These are phyloP conservation scores for Elaphomyces granulatus DNA, from an alignment of 495 filamentous ascomycete genomes.

Conservation along the genomic window DNA sequence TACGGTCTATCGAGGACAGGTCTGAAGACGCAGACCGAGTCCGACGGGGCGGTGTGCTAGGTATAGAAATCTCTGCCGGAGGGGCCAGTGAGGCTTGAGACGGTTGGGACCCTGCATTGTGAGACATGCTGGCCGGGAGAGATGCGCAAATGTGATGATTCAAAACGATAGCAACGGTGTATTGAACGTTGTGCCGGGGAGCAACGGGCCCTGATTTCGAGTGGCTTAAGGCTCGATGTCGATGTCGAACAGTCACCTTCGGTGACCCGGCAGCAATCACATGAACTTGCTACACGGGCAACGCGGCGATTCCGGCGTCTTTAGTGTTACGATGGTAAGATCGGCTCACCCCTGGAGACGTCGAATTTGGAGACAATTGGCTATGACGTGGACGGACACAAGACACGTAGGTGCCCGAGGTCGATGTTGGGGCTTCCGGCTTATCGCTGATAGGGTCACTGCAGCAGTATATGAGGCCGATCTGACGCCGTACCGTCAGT, in stretches of 20 bases:
- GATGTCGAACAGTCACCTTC: conserved; percentile 1
- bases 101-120: conserved; percentile 14
- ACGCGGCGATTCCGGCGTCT: too few species aligned
- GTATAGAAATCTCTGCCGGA: conserved; percentile 26
- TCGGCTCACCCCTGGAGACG: too few species aligned
- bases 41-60: conserved; percentile 23
- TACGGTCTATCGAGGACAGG: conserved; percentile 17
- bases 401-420: too few species aligned
- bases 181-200: conserved; percentile 12
- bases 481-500: too few species aligned
- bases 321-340: too few species aligned
- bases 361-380: too few species aligned
- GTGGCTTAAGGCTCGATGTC: conserved; percentile 5
- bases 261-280: not conserved
- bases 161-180: conserved; percentile 12
- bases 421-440: too few species aligned
- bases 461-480: too few species aligned
- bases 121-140: conserved; percentile 22
- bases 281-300: not conserved
- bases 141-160: conserved; percentile 3
- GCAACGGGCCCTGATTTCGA: conserved; percentile 11
- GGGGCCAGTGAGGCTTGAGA: conserved; percentile 28
- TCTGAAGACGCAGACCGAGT: conserved; percentile 30
- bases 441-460: too few species aligned
- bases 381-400: too few species aligned